Evolutionary conservation across 2,329 filamentous ascomycete species (phyloP), one percentile per base, ranked within the genome.

Genomic region (Hansfordia pulvinata): DNA sequence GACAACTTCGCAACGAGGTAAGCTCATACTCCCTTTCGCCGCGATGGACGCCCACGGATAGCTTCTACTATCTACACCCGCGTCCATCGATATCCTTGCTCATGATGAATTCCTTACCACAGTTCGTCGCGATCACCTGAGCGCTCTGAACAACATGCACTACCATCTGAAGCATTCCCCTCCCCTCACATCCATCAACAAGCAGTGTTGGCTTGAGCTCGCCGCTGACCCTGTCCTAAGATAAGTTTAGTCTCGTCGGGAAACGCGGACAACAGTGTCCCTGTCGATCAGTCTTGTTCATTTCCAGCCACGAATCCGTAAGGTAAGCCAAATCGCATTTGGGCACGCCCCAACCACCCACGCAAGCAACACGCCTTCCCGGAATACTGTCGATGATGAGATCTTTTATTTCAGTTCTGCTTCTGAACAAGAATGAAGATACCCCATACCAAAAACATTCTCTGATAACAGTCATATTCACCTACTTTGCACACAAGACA

Each of bases 121-220:
- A 56, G 64, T 71, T 72, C 64, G 38, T 49, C 63, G 69, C 62
- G 65, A 73, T 43, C 38, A 42, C 59, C 62, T 63, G 69, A 73
- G 68, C 69, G 64, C 46, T 48, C 43, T 60, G 69, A 73, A 62
- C 60, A 63, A 76, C 73, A 78, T 78, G 73, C 73, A 78, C 71
- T 75, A 78, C 73, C 73, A 78, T 78, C 73, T 78, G 73, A 69
- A 73, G 54, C 57, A 40, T 35, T 28, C 36, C 32, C 28, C 28
- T 23, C 24, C 30, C 30, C 27, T 31, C 26, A 20, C 25, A 26
- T 27, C 26, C 17, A 21, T 21, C 11, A 21, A 30, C 42, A 43
- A 29, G 42, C 28, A 16, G 23, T 23, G 10, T 26, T 23, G 17
- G 10, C 23, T 36, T 30, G 27, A 35, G 8, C 8, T 8, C 10